Percentiles rank a stretch among this genome's conserved stretches.
Conservation (phyloP, 805 yeast genomes). For the Lipomyces starkeyi region DNA sequence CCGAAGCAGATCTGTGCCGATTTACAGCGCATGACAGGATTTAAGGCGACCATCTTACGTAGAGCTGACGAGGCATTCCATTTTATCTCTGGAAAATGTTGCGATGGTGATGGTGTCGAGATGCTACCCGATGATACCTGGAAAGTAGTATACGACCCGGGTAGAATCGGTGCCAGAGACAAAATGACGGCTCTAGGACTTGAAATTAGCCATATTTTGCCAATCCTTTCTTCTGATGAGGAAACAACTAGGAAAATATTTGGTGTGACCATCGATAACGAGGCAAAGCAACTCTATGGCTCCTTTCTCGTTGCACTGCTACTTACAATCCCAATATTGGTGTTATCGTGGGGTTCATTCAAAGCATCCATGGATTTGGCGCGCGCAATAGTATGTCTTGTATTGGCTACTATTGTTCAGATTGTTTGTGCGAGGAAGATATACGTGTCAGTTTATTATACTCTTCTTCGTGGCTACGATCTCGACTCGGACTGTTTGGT, state of each 20-base stretch:
- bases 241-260: not conserved
- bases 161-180: constrained; percentile 10
- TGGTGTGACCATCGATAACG: constrained; percentile 9
- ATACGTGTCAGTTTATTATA: constrained; percentile 17
- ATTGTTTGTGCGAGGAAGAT: constrained; percentile 19
- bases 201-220: constrained; percentile 17
- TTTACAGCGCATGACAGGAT: constrained; percentile 25
- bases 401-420: constrained; percentile 25
- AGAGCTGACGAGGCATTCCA: constrained; percentile 18
- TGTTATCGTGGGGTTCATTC: constrained; percentile 26
- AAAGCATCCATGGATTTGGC: not conserved
- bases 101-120: constrained; percentile 10
- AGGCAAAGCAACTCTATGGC: not conserved
- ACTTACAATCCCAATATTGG: constrained; percentile 30
- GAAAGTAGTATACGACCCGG: constrained; percentile 20
- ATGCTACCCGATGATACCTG: constrained; percentile 1
- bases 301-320: constrained; percentile 5
- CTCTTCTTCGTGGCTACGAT: not conserved
- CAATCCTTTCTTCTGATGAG: constrained; percentile 4
- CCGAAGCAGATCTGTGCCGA: constrained; percentile 19
- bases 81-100: not conserved
- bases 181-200: constrained; percentile 16
- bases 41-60: constrained; percentile 18
- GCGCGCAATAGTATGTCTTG: constrained; percentile 13
- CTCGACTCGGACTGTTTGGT: constrained; percentile 29